Conservation (phyloP, 441 rosid genomes). For the Gossypium davidsonii region DNA sequence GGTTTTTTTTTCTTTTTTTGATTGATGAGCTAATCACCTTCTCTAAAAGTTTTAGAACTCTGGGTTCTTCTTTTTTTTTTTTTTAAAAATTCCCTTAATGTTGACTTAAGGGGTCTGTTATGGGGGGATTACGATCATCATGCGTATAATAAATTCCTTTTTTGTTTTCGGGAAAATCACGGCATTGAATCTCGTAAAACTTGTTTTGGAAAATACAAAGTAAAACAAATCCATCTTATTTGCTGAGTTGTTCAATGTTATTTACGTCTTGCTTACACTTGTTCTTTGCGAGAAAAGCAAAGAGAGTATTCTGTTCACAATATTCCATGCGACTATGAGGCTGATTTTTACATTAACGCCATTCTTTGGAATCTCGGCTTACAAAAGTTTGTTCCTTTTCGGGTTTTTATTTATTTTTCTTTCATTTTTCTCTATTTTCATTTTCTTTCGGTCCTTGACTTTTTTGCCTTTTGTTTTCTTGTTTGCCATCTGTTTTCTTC, state of each 20-base stretch:
- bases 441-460: background rate
- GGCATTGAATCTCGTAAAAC: conserved; percentile 20
- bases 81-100: background rate
- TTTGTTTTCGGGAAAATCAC: background rate
- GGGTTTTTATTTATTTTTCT: background rate
- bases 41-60: background rate
- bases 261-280: background rate
- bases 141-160: background rate
- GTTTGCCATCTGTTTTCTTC: background rate
- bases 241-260: background rate
- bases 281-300: background rate
- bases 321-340: background rate
- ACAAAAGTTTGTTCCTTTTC: background rate
- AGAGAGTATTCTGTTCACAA: background rate
- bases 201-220: background rate
- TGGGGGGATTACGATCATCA: background rate
- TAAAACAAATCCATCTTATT: background rate
- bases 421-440: background rate
- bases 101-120: background rate
- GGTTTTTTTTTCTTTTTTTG: background rate
- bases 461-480: background rate
- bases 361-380: background rate
- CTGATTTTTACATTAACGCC: background rate
- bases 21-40: background rate
- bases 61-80: background rate